phyloP scores from a whole-genome alignment of 2,329 filamentous ascomycete species.

The Epichloe scottii region DNA sequence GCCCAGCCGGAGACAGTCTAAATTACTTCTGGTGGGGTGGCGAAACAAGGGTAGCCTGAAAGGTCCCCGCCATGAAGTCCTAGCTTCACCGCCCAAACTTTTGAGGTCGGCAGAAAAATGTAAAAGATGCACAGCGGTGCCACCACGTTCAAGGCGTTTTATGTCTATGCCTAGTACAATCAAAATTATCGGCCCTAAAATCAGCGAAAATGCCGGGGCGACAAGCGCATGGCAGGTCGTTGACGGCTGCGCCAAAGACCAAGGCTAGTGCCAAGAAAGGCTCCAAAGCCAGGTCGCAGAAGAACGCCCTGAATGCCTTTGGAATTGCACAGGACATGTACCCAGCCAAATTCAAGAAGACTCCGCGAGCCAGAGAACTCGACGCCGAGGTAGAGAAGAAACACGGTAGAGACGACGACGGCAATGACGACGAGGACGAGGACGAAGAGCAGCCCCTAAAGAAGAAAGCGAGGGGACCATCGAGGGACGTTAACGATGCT shows the following conservation, averaged over 20 bases:
- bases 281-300: constrained; percentile 35
- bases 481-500: constrained; percentile 40
- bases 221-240: constrained; percentile 43
- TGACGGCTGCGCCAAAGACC: constrained; percentile 27
- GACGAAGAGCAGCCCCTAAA: constrained; percentile 31
- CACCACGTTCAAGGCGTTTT: neutral
- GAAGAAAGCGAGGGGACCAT: constrained; percentile 29
- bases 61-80: constrained; percentile 15
- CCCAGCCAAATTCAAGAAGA: constrained; percentile 33
- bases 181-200: neutral
- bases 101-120: constrained; percentile 19
- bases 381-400: constrained; percentile 35
- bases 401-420: constrained; percentile 31
- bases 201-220: constrained; percentile 39
- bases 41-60: constrained; percentile 13
- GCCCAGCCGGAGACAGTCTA: neutral
- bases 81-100: constrained; percentile 19
- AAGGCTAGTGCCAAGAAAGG: constrained; percentile 23
- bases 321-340: constrained; percentile 43
- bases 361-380: constrained; percentile 37
- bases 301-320: constrained; percentile 44
- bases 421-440: constrained; percentile 32
- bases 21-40: neutral
- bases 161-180: neutral
- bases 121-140: constrained; percentile 2